Conservation (phyloP, 225 moss, liverwort and hornwort genomes). For the Physcomitrellopsis africana region DNA sequence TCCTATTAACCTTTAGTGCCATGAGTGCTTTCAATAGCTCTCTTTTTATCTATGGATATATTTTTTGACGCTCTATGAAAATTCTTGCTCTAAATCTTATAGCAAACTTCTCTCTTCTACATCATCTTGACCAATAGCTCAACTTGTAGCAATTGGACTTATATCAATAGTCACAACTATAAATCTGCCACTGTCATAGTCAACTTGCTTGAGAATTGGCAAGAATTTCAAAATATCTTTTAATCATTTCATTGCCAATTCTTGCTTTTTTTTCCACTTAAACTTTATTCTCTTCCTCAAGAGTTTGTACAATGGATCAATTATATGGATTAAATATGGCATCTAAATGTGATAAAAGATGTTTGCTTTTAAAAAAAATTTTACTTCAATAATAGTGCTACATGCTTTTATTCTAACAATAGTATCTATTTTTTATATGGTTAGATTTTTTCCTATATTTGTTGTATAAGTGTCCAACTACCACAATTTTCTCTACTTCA, state of each 20-base stretch:
- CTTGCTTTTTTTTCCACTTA: not conserved
- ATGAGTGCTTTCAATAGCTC: constrained; percentile 4
- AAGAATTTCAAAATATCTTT: constrained; percentile 1
- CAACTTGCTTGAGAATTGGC: constrained; percentile 11
- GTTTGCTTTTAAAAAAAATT: constrained; percentile 25
- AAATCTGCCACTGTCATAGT: constrained; percentile 11
- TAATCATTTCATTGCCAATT: not conserved
- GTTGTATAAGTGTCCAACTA: too few relatives aligned
- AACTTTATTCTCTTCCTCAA: constrained; percentile 20
- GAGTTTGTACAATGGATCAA: constrained; percentile 12
- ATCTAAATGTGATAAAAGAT: constrained; percentile 18
- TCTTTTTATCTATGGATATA: too few relatives aligned
- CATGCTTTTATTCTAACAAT: too few relatives aligned
- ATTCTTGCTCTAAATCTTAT: too few relatives aligned
- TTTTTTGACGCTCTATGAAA: too few relatives aligned
- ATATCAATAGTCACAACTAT: constrained; percentile 6
- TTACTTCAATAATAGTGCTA: too few relatives aligned
- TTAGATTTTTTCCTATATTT: too few relatives aligned
- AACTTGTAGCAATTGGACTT: too few relatives aligned
- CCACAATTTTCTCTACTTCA: too few relatives aligned
- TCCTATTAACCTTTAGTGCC: constrained; percentile 20
- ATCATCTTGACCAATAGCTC: too few relatives aligned
- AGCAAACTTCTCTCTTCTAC: constrained; percentile 2
- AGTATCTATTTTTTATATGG: too few relatives aligned
- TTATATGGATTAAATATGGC: constrained; percentile 3